Percentiles rank a stretch among this genome's conserved stretches.
Evolutionary conservation across 768 basidiomycete genomes (phyloP).

Genomic region (Suillus placidus): DNA sequence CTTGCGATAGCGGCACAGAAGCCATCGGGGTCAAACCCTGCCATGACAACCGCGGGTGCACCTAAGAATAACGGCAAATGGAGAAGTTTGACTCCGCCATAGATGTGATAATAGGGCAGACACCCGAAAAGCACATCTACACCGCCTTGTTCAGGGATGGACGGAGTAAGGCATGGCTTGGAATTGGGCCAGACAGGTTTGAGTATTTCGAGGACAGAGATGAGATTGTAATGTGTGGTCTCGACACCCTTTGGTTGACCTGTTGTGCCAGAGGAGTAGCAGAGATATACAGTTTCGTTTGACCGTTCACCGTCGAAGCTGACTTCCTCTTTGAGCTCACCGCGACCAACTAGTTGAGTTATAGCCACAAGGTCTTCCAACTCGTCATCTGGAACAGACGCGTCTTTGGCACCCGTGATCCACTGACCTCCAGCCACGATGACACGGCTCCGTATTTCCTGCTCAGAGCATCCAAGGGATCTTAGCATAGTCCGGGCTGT

Average conservation of each 20-base stretch:
- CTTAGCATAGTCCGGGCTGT: conserved; percentile 61
- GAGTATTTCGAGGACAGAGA: conserved; percentile 57
- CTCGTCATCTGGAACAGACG: conserved; percentile 31
- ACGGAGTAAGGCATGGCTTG: conserved; percentile 28
- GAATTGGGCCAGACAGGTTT: conserved; percentile 45
- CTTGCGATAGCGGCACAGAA: conserved; percentile 69
- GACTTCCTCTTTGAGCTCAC: conserved; percentile 54
- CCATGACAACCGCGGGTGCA: conserved; percentile 56
- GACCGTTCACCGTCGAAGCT: conserved; percentile 53
- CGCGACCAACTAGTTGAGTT: conserved; percentile 45
- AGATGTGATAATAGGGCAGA: conserved; percentile 62
- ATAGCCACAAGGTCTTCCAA: conserved; percentile 38
- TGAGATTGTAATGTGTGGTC: conserved; percentile 74
- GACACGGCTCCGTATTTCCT: conserved; percentile 54
- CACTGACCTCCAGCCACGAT: conserved; percentile 58
- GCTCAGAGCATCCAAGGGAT: conserved; percentile 46
- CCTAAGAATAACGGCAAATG: conserved; percentile 57
- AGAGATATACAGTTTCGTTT: conserved; percentile 64
- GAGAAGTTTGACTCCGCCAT: conserved; percentile 63
- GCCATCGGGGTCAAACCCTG: conserved; percentile 68
- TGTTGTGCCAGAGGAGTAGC: conserved; percentile 72
- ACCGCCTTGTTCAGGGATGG: conserved; percentile 6
- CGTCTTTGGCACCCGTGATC: conserved; percentile 29
- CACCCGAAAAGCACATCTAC: conserved; percentile 61
- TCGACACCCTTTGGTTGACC: conserved; percentile 76